Evolutionary conservation across 345 rosid species (phyloP).

Genomic region (Eucalyptus pauciflora): DNA sequence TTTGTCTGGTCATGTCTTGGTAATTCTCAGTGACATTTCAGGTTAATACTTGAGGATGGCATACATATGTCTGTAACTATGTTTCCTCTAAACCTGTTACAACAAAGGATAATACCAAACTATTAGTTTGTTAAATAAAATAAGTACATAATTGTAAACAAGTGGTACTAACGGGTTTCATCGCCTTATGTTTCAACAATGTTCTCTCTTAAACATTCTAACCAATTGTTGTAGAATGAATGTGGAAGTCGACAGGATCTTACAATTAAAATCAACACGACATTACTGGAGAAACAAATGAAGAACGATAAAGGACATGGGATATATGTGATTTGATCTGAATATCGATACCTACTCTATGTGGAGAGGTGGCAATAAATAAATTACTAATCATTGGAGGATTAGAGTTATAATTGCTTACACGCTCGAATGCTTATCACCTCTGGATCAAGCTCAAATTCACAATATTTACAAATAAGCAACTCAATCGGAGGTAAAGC

Average conservation of each 20-base stretch:
- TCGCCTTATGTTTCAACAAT: not conserved
- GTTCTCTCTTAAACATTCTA: not conserved
- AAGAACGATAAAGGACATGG: not conserved
- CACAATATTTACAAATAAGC: too few species aligned
- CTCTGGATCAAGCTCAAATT: too few species aligned
- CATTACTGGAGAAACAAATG: too few species aligned
- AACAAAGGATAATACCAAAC: not conserved
- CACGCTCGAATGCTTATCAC: too few species aligned
- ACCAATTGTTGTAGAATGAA: not conserved
- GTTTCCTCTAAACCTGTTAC: not conserved
- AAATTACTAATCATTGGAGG: too few species aligned
- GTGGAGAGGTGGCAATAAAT: fast-evolving
- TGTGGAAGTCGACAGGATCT: fast-evolving
- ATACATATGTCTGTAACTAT: not conserved
- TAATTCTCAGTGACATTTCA: not conserved
- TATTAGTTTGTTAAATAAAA: not conserved
- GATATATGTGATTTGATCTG: fast-evolving
- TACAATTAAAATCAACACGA: too few species aligned
- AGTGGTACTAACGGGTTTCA: not conserved
- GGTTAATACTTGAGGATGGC: not conserved
- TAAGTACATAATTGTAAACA: not conserved
- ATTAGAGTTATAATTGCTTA: too few species aligned
- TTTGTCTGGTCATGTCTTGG: not conserved
- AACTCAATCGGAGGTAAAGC: too few species aligned
- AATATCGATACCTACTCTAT: fast-evolving